Conservation (phyloP, 1,284 basidiomycete genomes). For the Ceratobasidium sp. region DNA sequence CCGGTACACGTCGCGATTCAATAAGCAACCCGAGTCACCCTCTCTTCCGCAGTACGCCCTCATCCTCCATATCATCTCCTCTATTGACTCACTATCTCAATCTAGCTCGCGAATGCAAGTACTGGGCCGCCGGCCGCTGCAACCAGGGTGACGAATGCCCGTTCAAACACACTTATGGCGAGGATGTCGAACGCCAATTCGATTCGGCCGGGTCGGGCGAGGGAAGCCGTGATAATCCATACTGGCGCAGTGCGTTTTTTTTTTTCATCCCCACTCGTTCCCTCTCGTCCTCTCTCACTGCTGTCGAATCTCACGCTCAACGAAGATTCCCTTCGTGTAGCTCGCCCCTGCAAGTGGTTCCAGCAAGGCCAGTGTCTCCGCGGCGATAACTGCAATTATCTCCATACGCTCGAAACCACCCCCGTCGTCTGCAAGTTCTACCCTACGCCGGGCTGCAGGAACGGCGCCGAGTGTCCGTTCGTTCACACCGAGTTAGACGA, state of each 20-base stretch:
- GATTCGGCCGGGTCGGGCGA: too few relatives aligned
- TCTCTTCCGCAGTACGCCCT: constrained; percentile 33
- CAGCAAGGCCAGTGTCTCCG: constrained; percentile 33
- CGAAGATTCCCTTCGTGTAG: background rate
- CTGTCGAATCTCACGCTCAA: constrained; percentile 3
- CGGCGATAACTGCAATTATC: constrained; percentile 35
- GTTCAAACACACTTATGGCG: too few relatives aligned
- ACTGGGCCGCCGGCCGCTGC: too few relatives aligned
- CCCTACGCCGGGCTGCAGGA: constrained; percentile 16
- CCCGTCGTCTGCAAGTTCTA: constrained; percentile 28
- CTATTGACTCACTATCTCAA: too few relatives aligned
- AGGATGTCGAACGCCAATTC: too few relatives aligned
- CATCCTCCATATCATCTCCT: too few relatives aligned
- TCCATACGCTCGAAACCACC: constrained; percentile 27
- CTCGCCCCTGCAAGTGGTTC: constrained; percentile 35
- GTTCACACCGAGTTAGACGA: constrained; percentile 8
- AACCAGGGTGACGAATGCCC: too few relatives aligned
- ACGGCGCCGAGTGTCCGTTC: constrained; percentile 30
- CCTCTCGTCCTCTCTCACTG: background rate
- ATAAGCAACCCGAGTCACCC: constrained; percentile 21
- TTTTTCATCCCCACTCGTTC: too few relatives aligned
- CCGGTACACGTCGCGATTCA: background rate
- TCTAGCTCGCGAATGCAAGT: too few relatives aligned
- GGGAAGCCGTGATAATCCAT: too few relatives aligned
- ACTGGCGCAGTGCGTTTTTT: too few relatives aligned